phyloP scores from a whole-genome alignment of 1,139 yeast genomes.

The Casaregolazyma suthepensis region DNA sequence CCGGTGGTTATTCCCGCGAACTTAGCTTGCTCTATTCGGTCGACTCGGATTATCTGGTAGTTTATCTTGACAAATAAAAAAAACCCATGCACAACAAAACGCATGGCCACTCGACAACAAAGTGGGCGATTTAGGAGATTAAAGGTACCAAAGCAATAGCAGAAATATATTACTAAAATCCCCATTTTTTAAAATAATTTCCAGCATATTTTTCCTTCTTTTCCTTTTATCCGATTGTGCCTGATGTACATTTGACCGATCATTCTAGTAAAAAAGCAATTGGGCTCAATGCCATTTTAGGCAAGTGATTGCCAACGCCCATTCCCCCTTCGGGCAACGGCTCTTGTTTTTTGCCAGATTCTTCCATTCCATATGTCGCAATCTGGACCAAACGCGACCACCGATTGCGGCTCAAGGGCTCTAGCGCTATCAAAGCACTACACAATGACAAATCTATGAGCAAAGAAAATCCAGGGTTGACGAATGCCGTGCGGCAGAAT shows the following conservation, averaged over 20 bases:
- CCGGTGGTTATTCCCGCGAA: background rate
- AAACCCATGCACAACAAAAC: background rate
- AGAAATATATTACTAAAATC: background rate
- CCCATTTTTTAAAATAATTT: no score
- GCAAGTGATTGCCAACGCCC: background rate
- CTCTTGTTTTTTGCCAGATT: background rate
- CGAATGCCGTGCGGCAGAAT: background rate
- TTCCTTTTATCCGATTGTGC: background rate
- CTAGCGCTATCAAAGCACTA: background rate
- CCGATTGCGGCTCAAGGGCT: background rate
- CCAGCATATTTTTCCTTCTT: no score
- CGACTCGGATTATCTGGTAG: background rate
- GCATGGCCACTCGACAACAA: background rate
- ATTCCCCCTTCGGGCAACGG: background rate
- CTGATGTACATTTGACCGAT: background rate
- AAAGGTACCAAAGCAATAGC: no score
- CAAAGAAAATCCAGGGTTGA: background rate
- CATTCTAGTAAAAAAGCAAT: background rate
- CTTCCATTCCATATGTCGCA: background rate
- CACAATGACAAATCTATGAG: background rate
- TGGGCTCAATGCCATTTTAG: background rate
- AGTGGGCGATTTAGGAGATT: no score
- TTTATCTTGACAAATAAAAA: background rate
- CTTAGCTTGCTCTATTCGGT: background rate
- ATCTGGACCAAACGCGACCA: background rate